Evolutionary conservation across 2,329 filamentous ascomycete species (phyloP), one percentile per base, ranked within the genome.

Genomic region (Nemania abortiva): DNA sequence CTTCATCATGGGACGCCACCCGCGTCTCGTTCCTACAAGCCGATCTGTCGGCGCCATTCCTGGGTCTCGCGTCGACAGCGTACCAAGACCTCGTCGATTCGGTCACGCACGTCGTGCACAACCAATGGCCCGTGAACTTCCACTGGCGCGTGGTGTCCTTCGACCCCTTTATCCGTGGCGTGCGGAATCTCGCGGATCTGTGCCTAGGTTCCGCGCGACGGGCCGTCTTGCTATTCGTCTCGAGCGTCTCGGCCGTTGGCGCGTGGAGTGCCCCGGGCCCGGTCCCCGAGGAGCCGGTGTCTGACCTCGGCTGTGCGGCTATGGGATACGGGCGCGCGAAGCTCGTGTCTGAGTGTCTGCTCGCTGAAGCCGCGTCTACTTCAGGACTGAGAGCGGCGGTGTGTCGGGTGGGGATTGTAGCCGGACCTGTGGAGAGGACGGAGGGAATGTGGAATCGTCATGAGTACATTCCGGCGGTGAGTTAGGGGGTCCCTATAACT

Each of bases 91-190:
- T 69, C 15, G 11, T 20, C 15, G 31, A 42, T 7, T 24, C 7
- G 10, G 34, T 47, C 15, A 63, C 59, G 15, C 31, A 49, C 39
- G 27, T 64, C 27, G 22, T 64, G 1, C 61, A 83, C 68, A 81
- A 80, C 57, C 80, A 80, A 0, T 83, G 81, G 81, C 79, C 79
- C 0, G 82, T 82, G 76, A 81, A 77, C 64, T 76, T 73, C 20
- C 80, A 75, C 63, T 75, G 78, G 22, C 69, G 76, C 0, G 11
- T 82, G 0, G 52, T 67, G 1, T 77, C 70, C 0, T 82, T 82
- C 64, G 75, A 77, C 47, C 63, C 74, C 20, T 62, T 53, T 20
- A n/a, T 62, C 1, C 58, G 58, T 2, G 57, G 58, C 9, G 58
- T 62, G 31, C 58, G 49, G 3, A 62, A 62, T 18, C 58, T 62